Evolutionary conservation across 1,284 basidiomycete genomes (phyloP), one percentile per base, ranked within the genome.

Genomic region (Leccinum solheimii): DNA sequence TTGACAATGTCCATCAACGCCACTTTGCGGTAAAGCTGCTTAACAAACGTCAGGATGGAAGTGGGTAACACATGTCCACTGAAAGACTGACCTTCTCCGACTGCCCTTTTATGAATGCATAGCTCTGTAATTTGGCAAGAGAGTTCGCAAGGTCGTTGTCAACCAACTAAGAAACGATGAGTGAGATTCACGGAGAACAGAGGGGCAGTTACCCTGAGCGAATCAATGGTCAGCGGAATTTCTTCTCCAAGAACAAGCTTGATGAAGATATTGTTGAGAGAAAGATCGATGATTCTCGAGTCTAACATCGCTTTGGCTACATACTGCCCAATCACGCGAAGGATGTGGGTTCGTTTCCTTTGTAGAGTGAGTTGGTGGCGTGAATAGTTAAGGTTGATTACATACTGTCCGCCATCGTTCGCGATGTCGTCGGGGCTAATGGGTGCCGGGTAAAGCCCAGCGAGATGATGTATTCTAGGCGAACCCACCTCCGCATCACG

Each of bases 231-330:
- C 68, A 91, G 79, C 9, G 94, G 90, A 19, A 98, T 84, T 34
- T 91, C 87, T 70, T 94, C 90, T 52, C 92, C 93, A 10, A 98
- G 84, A 2, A 96, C 83, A 48, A 93, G 83, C 72, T 92, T 94
- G 68, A 98, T 81, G 82, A 98, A 98, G 23, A 96, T 80, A 72
- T 92, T 92, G 79, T 95, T 97, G 75, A 99, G 89, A 54, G 93
- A 90, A 69, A 98, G 81, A 76, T 99, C 97, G 75, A 99, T 95
- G 74, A 99, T 98, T 49, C 97, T 86, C 23, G 95, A 97, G 77
- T 99, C 97, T 54, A 99, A 81, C 81, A 99, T 88, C 1, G 96
- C 95, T 78, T 98, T 97, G 36, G 96, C 97, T n/a, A 98, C 88
- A 74, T 99, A 98, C 73, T 97, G 92, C 5, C 97, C 97, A 49